phyloP scores from a whole-genome alignment of 78 protist species.

The Dictyostelium capitatum region DNA sequence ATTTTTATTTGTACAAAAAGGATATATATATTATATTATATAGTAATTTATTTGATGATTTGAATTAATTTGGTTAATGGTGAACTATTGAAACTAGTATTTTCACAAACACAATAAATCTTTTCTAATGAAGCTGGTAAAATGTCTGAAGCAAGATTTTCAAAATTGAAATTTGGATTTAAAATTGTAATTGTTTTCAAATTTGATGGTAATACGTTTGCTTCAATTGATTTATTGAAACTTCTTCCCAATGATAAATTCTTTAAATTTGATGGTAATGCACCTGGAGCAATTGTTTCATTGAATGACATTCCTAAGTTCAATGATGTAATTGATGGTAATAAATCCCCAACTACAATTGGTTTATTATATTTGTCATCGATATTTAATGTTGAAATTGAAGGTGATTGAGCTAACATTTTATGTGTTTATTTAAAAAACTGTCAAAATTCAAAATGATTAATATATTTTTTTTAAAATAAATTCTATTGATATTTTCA shows the following conservation, averaged over 20 bases:
- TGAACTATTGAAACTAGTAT: background rate
- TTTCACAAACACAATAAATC: background rate
- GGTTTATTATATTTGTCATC: background rate
- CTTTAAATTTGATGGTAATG: background rate
- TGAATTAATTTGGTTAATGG: background rate
- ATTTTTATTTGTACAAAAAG: no score
- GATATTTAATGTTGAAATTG: background rate
- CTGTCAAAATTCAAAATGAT: no score
- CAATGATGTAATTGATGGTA: background rate
- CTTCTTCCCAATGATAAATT: background rate
- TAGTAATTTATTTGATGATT: background rate
- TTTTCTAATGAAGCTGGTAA: background rate
- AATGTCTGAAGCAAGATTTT: background rate
- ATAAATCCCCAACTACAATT: background rate
- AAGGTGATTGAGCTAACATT: background rate
- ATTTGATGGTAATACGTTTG: background rate
- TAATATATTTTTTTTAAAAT: no score
- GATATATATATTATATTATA: background rate
- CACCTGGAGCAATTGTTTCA: background rate
- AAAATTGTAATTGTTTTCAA: background rate
- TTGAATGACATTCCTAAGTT: background rate
- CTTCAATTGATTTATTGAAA: background rate
- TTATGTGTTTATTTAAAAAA: no score
- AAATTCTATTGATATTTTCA: no score
- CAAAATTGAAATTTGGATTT: background rate